Conservation (phyloP, 768 basidiomycete species). For the Hydnomerulius pinastri region DNA sequence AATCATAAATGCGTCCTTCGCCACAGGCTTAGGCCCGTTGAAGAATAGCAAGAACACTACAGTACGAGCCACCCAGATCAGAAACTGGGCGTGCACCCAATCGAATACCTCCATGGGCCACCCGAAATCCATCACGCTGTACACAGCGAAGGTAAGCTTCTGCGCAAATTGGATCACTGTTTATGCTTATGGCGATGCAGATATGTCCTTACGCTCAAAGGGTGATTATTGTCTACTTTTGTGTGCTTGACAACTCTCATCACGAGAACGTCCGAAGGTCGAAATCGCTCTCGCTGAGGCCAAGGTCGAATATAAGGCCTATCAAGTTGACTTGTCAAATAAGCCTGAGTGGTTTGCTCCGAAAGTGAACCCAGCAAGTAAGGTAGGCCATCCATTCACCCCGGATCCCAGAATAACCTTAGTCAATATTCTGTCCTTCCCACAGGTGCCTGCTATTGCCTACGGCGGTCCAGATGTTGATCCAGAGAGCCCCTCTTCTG, state of each 20-base stretch:
- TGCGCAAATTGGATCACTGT: too few relatives aligned
- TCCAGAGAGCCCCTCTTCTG: constrained; percentile 57
- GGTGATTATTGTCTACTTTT: constrained; percentile 32
- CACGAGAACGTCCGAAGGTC: constrained; percentile 36
- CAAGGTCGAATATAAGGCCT: constrained; percentile 47
- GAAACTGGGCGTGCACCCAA: too few relatives aligned
- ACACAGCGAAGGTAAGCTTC: too few relatives aligned
- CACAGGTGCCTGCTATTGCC: constrained; percentile 42
- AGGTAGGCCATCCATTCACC: constrained; percentile 49
- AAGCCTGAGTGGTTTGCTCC: constrained; percentile 72
- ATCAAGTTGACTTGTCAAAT: constrained; percentile 59
- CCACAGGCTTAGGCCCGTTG: too few relatives aligned
- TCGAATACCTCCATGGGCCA: too few relatives aligned
- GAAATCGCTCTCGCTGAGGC: constrained; percentile 66
- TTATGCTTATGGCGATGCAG: too few relatives aligned
- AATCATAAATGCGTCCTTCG: too few relatives aligned
- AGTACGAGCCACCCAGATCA: too few relatives aligned
- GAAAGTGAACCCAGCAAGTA: constrained; percentile 65
- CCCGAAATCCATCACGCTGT: too few relatives aligned
- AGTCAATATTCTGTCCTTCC: not conserved
- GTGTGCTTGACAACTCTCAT: not conserved
- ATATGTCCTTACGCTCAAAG: constrained; percentile 62
- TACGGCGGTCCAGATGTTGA: constrained; percentile 62
- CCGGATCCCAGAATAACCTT: too few relatives aligned
- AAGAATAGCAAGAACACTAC: too few relatives aligned